Percentiles rank a stretch among this genome's conserved stretches.
phyloP scores from a whole-genome alignment of 768 basidiomycete genomes.

The Xerocomellus intermedius region DNA sequence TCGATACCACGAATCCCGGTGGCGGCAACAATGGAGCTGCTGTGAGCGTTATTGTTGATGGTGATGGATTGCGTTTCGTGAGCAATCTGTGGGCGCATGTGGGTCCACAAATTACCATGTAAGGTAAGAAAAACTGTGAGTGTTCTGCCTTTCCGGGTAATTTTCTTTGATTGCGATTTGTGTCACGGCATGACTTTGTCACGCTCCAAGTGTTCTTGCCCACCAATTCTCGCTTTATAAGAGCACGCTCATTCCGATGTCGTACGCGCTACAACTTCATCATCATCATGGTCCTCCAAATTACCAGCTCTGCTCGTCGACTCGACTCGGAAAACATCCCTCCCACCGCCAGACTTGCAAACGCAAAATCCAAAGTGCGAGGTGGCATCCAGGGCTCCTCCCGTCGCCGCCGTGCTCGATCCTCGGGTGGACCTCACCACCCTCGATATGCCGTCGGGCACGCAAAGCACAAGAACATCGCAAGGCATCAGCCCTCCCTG shows the following conservation, averaged over 20 bases:
- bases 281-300: constrained; percentile 28
- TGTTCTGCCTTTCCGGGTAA: constrained; percentile 19
- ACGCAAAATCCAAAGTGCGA: constrained; percentile 18
- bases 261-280: background rate
- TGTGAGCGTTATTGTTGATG: constrained; percentile 6
- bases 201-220: constrained; percentile 14
- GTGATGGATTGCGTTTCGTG: constrained; percentile 28
- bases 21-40: background rate
- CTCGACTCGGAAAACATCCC: constrained; percentile 36
- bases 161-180: constrained; percentile 30
- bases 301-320: constrained; percentile 22
- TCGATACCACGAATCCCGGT: background rate
- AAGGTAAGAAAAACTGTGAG: constrained; percentile 12
- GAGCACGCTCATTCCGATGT: constrained; percentile 6
- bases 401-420: constrained; percentile 41
- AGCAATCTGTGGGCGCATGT: constrained; percentile 23
- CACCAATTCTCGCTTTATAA: constrained; percentile 26
- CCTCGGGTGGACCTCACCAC: constrained; percentile 26
- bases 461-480: constrained; percentile 36
- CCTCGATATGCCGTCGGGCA: constrained; percentile 38
- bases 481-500: constrained; percentile 13
- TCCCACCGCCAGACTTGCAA: constrained; percentile 13
- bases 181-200: constrained; percentile 31
- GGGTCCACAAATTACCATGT: constrained; percentile 31
- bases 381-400: constrained; percentile 34